phyloP scores from a whole-genome alignment of 2,329 filamentous ascomycete genomes.

The Huntiella decipiens region DNA sequence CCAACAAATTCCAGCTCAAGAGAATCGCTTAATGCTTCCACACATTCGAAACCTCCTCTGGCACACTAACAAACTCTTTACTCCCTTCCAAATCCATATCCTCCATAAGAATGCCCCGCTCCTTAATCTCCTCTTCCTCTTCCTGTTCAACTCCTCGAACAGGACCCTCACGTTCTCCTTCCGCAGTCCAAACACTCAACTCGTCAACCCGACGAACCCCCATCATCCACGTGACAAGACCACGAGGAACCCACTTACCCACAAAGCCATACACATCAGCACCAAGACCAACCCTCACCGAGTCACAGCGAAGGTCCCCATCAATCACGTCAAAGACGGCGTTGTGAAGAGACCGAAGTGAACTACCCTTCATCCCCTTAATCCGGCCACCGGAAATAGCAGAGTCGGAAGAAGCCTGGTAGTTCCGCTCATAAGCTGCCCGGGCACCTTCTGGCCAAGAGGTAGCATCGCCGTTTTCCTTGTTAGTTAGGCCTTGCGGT shows the following conservation, averaged over 20 bases:
- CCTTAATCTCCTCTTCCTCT: slow-evolving; percentile 12
- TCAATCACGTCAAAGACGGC: slow-evolving; percentile 81
- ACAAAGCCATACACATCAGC: slow-evolving; percentile 72
- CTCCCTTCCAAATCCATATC: slow-evolving; percentile 15
- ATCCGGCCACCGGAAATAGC: slow-evolving; percentile 37
- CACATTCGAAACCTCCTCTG: slow-evolving; percentile 17
- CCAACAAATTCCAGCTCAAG: background rate
- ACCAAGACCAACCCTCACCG: slow-evolving; percentile 68
- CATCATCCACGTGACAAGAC: slow-evolving; percentile 85
- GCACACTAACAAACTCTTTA: slow-evolving; percentile 32
- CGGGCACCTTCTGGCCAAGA: slow-evolving; percentile 45
- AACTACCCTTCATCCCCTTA: slow-evolving; percentile 46
- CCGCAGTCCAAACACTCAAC: slow-evolving; percentile 30
- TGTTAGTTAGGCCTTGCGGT: slow-evolving; percentile 22
- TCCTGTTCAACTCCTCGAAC: background rate
- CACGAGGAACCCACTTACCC: slow-evolving; percentile 57
- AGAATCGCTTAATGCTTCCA: slow-evolving; percentile 16
- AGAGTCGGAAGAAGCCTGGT: slow-evolving; percentile 33
- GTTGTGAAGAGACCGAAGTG: slow-evolving; percentile 62
- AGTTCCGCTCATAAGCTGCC: slow-evolving; percentile 43
- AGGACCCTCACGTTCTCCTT: background rate
- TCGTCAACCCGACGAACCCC: slow-evolving; percentile 48
- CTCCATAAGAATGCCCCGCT: background rate
- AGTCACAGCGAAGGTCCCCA: slow-evolving; percentile 36
- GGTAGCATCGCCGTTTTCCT: slow-evolving; percentile 26